Base-by-base conservation (phyloP, 805 yeast species). In the Ogataea nitratoaversa region DNA sequence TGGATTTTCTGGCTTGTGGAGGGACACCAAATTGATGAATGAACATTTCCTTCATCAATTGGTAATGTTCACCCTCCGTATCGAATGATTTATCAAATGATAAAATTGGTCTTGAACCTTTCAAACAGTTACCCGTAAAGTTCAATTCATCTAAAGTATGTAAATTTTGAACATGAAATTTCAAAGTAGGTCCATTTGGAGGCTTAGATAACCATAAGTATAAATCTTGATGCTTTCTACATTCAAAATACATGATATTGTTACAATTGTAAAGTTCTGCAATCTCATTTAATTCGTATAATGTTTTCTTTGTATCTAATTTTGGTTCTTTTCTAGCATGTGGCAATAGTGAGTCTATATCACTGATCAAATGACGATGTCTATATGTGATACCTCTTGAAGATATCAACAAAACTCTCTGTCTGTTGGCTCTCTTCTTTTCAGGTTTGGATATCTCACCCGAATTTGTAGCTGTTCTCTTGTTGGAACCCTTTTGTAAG, bases 221-320 rank as follows among this genome's bases (percentile, higher is more conserved):
- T 57, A 93, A 77, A 67, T 93, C 99, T 64, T 81, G 85, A 66
- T 91, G 97, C 66, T 93, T 93, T 69, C 98, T 82, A 40, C 95
- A 87, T 66, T 93, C 99, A 62, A 93, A 93, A 62, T 84, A 93
- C 61, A 89, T 70, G 51, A 93, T 78, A 61, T 93, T 93, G 68
- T 93, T 93, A 74, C 99, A 93, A 72, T 93, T 93, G 76, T 91
- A 89, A 48, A 93, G 71, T 59, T 93, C 99, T 3, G 98, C 98
- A 46, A 90, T 84, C 68, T 93, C 99, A 59, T 93, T 93, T 44
- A 93, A 74, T 62, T 89, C 91, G 60, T 78, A 76, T 48, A 91
- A 73, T 62, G 87, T 86, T 61, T 90, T 86, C 67, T 93, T 93
- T 43, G 90, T 82, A 65, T 93, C 99, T 56, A 91, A 74, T 62